These are phyloP conservation scores for Haplosporangium sp. DNA, from an alignment of 371 early-diverging fungal genomes.

Conservation along the genomic window DNA sequence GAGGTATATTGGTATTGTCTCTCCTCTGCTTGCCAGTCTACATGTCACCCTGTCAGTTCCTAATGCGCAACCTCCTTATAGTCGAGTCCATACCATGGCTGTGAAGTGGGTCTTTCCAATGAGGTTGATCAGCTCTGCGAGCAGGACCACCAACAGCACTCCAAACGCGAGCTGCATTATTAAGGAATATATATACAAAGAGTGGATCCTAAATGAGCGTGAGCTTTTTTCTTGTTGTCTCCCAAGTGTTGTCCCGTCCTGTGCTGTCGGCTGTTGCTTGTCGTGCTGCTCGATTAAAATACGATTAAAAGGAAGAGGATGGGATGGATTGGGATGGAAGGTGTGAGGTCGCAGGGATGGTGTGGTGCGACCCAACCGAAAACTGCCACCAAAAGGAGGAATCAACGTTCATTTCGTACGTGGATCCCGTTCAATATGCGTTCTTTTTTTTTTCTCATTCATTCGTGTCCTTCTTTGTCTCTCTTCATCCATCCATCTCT, in stretches of 20 bases:
- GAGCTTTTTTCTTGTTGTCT: not conserved
- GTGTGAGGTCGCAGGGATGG: no score
- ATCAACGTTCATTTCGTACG: not conserved
- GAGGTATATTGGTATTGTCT: not conserved
- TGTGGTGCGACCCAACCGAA: not conserved
- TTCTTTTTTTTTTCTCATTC: not conserved
- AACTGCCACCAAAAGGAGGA: no score
- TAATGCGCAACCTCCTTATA: no score
- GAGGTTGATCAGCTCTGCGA: slow-evolving; percentile 67
- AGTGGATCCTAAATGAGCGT: slow-evolving; percentile 1
- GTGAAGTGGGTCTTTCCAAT: slow-evolving; percentile 69
- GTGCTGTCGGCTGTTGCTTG: no score
- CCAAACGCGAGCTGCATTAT: slow-evolving; percentile 63
- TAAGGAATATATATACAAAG: not conserved
- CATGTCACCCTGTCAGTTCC: not conserved
- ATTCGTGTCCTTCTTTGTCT: not conserved
- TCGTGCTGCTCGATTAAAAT: no score
- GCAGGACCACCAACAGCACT: slow-evolving; percentile 64
- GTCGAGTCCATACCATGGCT: slow-evolving; percentile 54
- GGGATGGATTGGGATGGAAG: no score
- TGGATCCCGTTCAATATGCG: not conserved
- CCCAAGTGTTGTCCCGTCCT: not conserved
- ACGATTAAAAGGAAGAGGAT: no score
- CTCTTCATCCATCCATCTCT: not conserved
- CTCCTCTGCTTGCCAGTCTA: no score